Evolutionary conservation across 2,329 filamentous ascomycete genomes (phyloP).

Genomic region (Colletotrichum sidae): DNA sequence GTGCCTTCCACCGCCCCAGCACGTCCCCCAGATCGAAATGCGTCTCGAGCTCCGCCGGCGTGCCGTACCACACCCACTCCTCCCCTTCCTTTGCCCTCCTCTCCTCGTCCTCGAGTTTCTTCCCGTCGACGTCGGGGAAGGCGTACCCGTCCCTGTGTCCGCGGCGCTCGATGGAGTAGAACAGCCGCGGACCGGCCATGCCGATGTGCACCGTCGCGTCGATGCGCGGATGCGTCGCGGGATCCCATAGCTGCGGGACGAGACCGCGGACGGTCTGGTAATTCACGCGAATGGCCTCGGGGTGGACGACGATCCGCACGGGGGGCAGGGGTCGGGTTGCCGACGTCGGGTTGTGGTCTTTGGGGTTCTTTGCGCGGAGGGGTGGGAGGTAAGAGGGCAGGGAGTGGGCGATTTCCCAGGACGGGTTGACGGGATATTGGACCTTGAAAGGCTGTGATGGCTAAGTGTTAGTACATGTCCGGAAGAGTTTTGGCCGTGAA

Average conservation of each 20-base stretch:
- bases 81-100: constrained; percentile 46
- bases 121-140: constrained; percentile 76
- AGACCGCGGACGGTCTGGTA: constrained; percentile 74
- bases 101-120: constrained; percentile 64
- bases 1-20: constrained; percentile 64
- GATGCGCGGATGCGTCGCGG: constrained; percentile 55
- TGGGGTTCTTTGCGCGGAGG: constrained; percentile 55
- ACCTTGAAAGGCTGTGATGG: constrained; percentile 75
- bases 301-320: constrained; percentile 74
- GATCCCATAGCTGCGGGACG: constrained; percentile 72
- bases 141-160: constrained; percentile 80
- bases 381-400: constrained; percentile 75
- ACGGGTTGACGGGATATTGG: constrained; percentile 80
- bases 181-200: constrained; percentile 74
- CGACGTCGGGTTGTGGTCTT: constrained; percentile 44
- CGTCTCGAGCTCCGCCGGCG: constrained; percentile 67
- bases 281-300: constrained; percentile 75
- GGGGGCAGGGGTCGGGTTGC: constrained; percentile 53
- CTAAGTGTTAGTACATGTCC: background rate
- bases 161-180: constrained; percentile 78
- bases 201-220: constrained; percentile 84
- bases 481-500: background rate
- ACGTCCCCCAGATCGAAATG: constrained; percentile 70
- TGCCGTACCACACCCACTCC: constrained; percentile 65
- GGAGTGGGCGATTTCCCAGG: constrained; percentile 78